Conservation (phyloP, 1,139 yeast species). For the Pichiaceae sp. region DNA sequence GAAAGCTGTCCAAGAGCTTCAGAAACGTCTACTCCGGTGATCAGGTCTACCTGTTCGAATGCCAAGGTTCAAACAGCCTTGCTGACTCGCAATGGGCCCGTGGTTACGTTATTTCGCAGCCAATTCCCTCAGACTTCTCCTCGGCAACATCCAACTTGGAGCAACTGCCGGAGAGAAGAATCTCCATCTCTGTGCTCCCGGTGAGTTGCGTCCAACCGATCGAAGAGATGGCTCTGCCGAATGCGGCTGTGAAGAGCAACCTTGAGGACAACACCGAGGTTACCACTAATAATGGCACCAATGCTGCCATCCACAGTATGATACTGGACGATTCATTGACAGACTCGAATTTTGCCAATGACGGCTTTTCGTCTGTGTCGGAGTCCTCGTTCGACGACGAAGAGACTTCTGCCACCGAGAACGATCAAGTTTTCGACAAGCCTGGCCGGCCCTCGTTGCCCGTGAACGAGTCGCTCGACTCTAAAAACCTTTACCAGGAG, state of each 20-base stretch:
- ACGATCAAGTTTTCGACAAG: conserved; percentile 6
- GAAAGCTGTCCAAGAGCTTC: conserved; percentile 23
- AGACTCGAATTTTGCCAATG: conserved; percentile 17
- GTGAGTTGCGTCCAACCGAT: neutral
- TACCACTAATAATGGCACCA: neutral
- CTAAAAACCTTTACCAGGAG: conserved; percentile 45
- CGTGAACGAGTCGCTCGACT: conserved; percentile 29
- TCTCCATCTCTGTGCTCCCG: conserved; percentile 54
- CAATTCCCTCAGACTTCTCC: conserved; percentile 63
- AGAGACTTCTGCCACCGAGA: conserved; percentile 3
- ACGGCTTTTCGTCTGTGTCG: conserved; percentile 15
- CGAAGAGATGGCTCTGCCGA: neutral
- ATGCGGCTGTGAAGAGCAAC: neutral
- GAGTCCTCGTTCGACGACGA: conserved; percentile 7
- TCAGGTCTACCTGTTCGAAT: conserved; percentile 69
- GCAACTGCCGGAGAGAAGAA: conserved; percentile 47
- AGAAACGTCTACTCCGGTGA: conserved; percentile 71
- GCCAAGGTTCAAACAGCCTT: conserved; percentile 32
- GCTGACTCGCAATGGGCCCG: conserved; percentile 51
- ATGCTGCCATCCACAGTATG: conserved; percentile 1
- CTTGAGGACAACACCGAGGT: neutral
- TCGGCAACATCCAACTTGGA: conserved; percentile 54
- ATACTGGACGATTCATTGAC: conserved; percentile 22
- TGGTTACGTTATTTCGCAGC: conserved; percentile 58
- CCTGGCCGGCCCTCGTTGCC: conserved; percentile 46